phyloP scores from a whole-genome alignment of 164 flowering plant species.

The Vitis cinerea region DNA sequence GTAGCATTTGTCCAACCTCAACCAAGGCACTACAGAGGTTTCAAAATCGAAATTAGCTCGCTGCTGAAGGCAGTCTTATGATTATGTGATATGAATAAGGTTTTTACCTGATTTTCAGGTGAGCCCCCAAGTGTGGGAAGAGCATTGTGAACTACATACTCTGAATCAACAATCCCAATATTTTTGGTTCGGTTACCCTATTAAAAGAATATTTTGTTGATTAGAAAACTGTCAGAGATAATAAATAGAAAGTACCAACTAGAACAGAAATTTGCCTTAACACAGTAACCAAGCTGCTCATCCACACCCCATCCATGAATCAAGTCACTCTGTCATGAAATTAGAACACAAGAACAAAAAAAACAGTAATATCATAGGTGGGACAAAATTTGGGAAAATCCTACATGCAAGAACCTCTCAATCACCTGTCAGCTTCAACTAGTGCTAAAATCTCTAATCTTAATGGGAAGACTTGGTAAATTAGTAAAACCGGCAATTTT shows the following conservation, averaged over 20 bases:
- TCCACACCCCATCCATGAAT: conserved; percentile 32
- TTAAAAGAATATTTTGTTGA: not conserved
- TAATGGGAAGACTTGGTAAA: too few species aligned
- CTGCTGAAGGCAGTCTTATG: not conserved
- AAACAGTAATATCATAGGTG: not conserved
- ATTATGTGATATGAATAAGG: not conserved
- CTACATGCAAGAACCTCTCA: too few species aligned
- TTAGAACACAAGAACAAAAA: not conserved
- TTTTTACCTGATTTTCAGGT: conserved; percentile 13
- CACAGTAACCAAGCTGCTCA: conserved; percentile 30
- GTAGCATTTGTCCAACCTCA: not conserved
- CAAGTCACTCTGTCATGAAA: conserved; percentile 23
- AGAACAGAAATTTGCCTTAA: conserved; percentile 14
- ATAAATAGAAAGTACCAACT: not conserved
- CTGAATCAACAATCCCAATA: conserved; percentile 31
- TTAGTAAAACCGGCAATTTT: too few species aligned
- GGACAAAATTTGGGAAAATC: too few species aligned
- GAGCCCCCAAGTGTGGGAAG: conserved; percentile 28
- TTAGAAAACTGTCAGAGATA: not conserved
- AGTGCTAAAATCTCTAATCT: too few species aligned
- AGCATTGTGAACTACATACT: conserved; percentile 30
- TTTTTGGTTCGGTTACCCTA: conserved; percentile 32
- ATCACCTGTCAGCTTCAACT: too few species aligned
- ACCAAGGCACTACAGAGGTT: not conserved
- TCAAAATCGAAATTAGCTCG: not conserved